Evolutionary conservation across 495 filamentous ascomycete genomes (phyloP), one percentile per base, ranked within the genome.

Genomic region (Symbiotaphrina buchneri): DNA sequence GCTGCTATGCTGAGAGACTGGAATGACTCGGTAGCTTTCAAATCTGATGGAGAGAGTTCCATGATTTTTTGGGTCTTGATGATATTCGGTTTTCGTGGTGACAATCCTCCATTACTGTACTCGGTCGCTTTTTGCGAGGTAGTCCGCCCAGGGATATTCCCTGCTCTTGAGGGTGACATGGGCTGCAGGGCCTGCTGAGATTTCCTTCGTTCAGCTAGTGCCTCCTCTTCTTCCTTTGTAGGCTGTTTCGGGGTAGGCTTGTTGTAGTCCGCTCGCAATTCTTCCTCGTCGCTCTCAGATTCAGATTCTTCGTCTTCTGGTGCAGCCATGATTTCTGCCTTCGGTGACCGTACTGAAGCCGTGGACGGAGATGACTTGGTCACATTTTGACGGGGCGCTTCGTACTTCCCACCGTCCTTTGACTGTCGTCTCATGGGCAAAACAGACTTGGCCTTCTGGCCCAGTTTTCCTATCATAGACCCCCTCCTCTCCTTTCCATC

Each of bases 391-490:
- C 35, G 6, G 23, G 29, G 30, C n/a, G 10, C 17, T 37, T 31
- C 18, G 33, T 3, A 19, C 30, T n/a, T 1, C 34, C 35, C 14
- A 22, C 3, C 17, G 14, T 37, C 35, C 16, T 16, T 37, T 21
- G 19, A 26, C 6, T 21, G 15, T 24, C 35, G 15, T 30, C 26
- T 37, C 10, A 37, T 21, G 8, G 35, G 35, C 16, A 37, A 18
- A 6, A 25, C 29, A 13, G 18, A 15, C 23, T 37, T 37, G 23
- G 35, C 35, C 20, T 18, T 20, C 8, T 34, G 35, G 3, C 30
- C 35, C 8, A 37, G 30, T 16, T 37, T 34, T n/a, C 29, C 30
- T 13, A 37, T 37, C 14, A 37, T 30, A 7, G 35, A 37, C 13
- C 29, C 35, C 16, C 30, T 35, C 22, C 31, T 37, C 6, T 22